Conservation (phyloP, 345 rosid species). For the Punica granatum region DNA sequence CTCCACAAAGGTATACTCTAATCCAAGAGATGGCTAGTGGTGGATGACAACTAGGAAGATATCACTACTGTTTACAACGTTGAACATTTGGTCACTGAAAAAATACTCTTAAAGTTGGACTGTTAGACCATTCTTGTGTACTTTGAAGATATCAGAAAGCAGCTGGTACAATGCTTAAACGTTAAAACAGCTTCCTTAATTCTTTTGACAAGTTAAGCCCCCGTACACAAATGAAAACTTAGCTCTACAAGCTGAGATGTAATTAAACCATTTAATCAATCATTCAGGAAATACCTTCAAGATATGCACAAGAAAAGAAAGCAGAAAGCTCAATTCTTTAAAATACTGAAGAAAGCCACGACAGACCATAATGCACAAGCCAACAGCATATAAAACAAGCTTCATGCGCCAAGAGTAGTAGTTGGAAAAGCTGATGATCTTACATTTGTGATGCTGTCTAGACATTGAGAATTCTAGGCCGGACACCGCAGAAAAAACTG, state of each 20-base stretch:
- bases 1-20: slow-evolving; percentile 1
- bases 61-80: neutral
- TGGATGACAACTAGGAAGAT: neutral
- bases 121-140: neutral
- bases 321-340: neutral
- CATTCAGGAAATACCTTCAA: neutral
- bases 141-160: neutral
- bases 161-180: neutral
- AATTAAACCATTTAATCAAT: neutral
- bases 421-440: slow-evolving; percentile 10
- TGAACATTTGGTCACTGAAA: neutral
- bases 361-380: neutral
- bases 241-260: neutral
- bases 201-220: neutral
- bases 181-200: neutral
- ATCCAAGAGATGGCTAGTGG: neutral
- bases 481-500: slow-evolving; percentile 90
- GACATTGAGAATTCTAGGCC: slow-evolving; percentile 79
- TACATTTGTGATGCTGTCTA: slow-evolving; percentile 78
- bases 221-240: neutral
- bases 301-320: neutral
- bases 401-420: neutral
- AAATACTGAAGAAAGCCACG: neutral
- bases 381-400: neutral
- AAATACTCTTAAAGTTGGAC: neutral